Base-by-base conservation (phyloP, 1,284 basidiomycete genomes). In the Cutaneotrichosporon spelunceum region DNA sequence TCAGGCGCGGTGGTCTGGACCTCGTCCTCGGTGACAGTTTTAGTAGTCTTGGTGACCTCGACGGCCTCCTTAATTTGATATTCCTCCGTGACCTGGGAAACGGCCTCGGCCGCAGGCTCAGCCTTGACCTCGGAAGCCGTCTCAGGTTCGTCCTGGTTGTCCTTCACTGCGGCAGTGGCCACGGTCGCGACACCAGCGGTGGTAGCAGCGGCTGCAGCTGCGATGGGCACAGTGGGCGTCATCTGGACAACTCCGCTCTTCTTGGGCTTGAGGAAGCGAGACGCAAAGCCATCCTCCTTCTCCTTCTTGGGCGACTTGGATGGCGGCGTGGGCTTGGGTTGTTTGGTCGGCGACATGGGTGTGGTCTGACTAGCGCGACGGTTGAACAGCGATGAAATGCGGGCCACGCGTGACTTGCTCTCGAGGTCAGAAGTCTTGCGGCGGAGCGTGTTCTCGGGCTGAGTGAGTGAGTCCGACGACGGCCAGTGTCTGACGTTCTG, bases 321-420 rank as follows among this genome's bases (percentile, higher is more conserved):
- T 11, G 44, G 21, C 45, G 53, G 36, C 19, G 24, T 2, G 21
- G 39, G 26, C 19, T 26, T 55, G 24, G 8, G 26, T 9, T 26
- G 29, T 19, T 44, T 27, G 34, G 21, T 44, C 6, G 33, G 53
- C 53, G 21, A 26, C 21, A 39, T 23, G 34, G 53, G 53, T 19
- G 29, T 19, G 26, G 36, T 21, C 11, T 27, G 33, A 33, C 56
- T 57, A 2, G 56, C 24, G 29, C 45, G 47, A 47, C 56, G 56
- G 34, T 34, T 30, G 47, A 57, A 57, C 29, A 57, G 47, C 29
- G 56, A 57, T 24, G 56, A 57, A 21, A 57, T 49, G 34, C 56
- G 56, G 34, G 47, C 56, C 30, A 34, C 49, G 33, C 34, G 45
- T 21, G n/a, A 50, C 48, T 21, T 50, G 34, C 29, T 9, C 33